Percentiles rank a stretch among this genome's conserved stretches.
Evolutionary conservation across 1,139 yeast genomes (phyloP).

Genomic region (Debaryomyces robertsiae): DNA sequence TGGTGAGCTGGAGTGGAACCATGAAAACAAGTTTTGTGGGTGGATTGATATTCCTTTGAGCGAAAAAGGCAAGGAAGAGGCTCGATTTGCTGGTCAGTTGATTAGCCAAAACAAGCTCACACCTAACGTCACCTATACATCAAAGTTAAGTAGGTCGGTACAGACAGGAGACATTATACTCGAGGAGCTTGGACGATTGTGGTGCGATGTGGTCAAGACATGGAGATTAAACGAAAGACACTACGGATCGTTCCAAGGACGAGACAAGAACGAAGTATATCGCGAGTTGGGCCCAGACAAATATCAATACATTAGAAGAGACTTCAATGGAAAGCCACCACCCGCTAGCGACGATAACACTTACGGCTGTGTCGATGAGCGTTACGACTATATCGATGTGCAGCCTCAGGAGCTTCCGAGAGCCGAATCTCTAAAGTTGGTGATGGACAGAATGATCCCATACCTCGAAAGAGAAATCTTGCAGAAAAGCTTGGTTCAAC

Average conservation of each 20-base stretch:
- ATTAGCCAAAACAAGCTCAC: slow-evolving; percentile 39
- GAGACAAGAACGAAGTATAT: slow-evolving; percentile 56
- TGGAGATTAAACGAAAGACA: slow-evolving; percentile 83
- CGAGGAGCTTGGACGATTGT: slow-evolving; percentile 44
- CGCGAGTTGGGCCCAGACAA: slow-evolving; percentile 58
- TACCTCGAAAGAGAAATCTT: slow-evolving; percentile 49
- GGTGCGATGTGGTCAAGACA: slow-evolving; percentile 52
- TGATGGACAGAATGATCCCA: slow-evolving; percentile 61
- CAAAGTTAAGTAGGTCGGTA: slow-evolving; percentile 64
- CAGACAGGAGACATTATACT: slow-evolving; percentile 66
- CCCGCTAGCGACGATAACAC: slow-evolving; percentile 23
- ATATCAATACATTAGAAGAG: slow-evolving; percentile 68
- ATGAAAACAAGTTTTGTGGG: slow-evolving; percentile 72
- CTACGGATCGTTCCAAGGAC: slow-evolving; percentile 78
- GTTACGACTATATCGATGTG: slow-evolving; percentile 38
- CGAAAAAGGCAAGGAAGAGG: slow-evolving; percentile 63
- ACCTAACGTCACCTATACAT: slow-evolving; percentile 65
- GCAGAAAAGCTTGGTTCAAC: slow-evolving; percentile 31
- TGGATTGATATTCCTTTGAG: slow-evolving; percentile 79
- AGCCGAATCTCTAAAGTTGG: slow-evolving; percentile 72
- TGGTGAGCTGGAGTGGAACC: slow-evolving; percentile 77
- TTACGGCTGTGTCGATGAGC: slow-evolving; percentile 42
- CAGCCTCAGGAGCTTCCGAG: slow-evolving; percentile 46
- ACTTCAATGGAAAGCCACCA: slow-evolving; percentile 72
- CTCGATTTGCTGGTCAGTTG: slow-evolving; percentile 58